These are phyloP conservation scores for Acacia acuminata DNA, from an alignment of 306 rosid genomes.

Conservation along the genomic window DNA sequence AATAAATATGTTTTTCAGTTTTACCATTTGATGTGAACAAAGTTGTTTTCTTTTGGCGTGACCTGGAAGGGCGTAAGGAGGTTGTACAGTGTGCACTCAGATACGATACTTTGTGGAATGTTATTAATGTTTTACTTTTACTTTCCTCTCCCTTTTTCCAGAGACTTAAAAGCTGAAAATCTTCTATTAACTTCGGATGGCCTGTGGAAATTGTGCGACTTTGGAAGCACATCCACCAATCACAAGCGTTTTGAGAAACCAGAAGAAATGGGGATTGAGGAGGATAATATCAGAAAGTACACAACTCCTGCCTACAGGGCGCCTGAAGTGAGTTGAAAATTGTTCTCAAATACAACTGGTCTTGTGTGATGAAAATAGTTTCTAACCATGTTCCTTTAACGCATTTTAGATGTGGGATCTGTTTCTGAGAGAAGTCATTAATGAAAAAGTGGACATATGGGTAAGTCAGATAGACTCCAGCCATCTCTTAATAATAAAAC, in stretches of 20 bases:
- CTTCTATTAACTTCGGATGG: slow-evolving; percentile 82
- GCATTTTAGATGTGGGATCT: slow-evolving; percentile 92
- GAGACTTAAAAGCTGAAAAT: slow-evolving; percentile 97
- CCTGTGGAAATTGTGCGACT: slow-evolving; percentile 91
- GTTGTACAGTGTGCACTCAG: background rate
- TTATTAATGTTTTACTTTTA: slow-evolving; percentile 2
- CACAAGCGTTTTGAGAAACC: slow-evolving; percentile 95
- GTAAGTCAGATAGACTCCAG: slow-evolving; percentile 50
- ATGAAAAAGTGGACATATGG: slow-evolving; percentile 97
- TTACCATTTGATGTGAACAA: background rate
- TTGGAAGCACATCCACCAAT: slow-evolving; percentile 90
- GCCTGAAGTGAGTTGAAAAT: slow-evolving; percentile 65
- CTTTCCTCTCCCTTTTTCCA: slow-evolving; percentile 37
- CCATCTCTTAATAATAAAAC: slow-evolving; percentile 12
- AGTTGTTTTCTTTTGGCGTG: background rate
- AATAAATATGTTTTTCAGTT: background rate
- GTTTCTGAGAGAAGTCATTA: slow-evolving; percentile 76
- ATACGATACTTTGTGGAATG: background rate
- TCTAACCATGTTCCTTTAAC: background rate
- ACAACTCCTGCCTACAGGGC: slow-evolving; percentile 97
- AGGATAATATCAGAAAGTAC: slow-evolving; percentile 94
- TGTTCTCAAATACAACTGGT: slow-evolving; percentile 12
- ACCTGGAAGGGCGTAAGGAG: slow-evolving; percentile 5
- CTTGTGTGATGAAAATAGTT: background rate
- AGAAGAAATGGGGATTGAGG: slow-evolving; percentile 98